A percentile compares a stretch with the other conserved stretches of the same genome.
These are phyloP conservation scores for Fremontodendron californicum DNA, from an alignment of 345 rosid genomes.

Conservation along the genomic window DNA sequence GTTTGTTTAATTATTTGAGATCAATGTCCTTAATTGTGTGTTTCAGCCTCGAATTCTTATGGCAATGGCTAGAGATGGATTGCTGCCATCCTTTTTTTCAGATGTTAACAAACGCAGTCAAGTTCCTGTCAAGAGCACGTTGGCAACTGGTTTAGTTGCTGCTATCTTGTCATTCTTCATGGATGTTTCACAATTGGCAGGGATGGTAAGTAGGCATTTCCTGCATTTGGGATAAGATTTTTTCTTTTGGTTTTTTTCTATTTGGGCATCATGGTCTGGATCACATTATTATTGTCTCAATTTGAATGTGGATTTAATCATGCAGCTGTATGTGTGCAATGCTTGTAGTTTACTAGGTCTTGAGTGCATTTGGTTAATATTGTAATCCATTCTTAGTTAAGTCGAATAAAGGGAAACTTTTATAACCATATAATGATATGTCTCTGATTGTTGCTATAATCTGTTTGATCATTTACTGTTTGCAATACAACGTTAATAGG, in stretches of 20 bases:
- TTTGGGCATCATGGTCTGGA: neutral
- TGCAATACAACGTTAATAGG: neutral
- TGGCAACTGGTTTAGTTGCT: slow-evolving; percentile 56
- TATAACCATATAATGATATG: neutral
- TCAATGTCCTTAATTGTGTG: neutral
- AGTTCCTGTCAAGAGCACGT: slow-evolving; percentile 67
- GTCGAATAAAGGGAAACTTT: neutral
- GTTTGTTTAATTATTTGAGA: neutral
- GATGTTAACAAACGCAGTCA: slow-evolving; percentile 57
- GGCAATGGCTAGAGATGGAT: slow-evolving; percentile 89
- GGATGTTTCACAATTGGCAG: slow-evolving; percentile 71
- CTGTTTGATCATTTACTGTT: neutral
- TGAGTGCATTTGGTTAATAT: neutral
- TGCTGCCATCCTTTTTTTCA: slow-evolving; percentile 69
- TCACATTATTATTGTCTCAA: neutral
- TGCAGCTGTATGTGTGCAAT: neutral
- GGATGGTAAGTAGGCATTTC: slow-evolving; percentile 50
- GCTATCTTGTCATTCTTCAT: slow-evolving; percentile 56
- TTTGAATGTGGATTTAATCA: neutral
- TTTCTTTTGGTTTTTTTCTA: neutral
- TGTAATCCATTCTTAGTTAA: neutral
- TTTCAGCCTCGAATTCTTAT: slow-evolving; percentile 71
- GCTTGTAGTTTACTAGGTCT: neutral
- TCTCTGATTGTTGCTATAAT: neutral
- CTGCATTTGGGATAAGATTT: neutral